Conservation (phyloP, 495 filamentous ascomycete species). For the Daldinia decipiens region DNA sequence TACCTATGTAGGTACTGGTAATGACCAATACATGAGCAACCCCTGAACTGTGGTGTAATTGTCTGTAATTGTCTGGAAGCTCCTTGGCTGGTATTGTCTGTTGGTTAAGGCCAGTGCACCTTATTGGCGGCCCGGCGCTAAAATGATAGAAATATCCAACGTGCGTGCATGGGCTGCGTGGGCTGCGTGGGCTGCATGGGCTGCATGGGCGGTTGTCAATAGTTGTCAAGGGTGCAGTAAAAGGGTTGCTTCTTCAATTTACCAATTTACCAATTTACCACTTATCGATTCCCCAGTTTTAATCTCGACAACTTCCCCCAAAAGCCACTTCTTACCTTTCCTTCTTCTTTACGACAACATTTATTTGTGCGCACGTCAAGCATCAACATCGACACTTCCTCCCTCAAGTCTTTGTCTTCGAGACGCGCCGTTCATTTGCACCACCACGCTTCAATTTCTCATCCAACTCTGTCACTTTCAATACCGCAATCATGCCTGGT, state of each 20-base stretch:
- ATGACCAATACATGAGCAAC: background rate
- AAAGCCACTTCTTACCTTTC: slow-evolving; percentile 24
- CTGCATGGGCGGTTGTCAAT: slow-evolving; percentile 10
- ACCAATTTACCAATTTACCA: background rate
- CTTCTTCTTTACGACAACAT: slow-evolving; percentile 33
- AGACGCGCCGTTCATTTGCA: background rate
- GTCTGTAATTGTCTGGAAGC: slow-evolving; percentile 2
- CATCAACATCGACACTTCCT: background rate
- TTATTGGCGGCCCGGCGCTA: slow-evolving; percentile 16
- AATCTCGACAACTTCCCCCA: slow-evolving; percentile 40
- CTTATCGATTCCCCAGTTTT: slow-evolving; percentile 45
- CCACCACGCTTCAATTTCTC: slow-evolving; percentile 3
- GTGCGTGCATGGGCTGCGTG: slow-evolving; percentile 2
- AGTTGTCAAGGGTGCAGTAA: slow-evolving; percentile 37
- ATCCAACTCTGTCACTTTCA: slow-evolving; percentile 3
- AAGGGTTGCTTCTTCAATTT: slow-evolving; percentile 3
- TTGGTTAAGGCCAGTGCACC: slow-evolving; percentile 35
- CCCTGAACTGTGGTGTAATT: background rate
- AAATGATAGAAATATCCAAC: slow-evolving; percentile 2
- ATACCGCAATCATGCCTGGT: slow-evolving; percentile 42
- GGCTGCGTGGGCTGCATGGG: background rate
- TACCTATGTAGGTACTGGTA: no score
- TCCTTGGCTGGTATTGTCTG: slow-evolving; percentile 14
- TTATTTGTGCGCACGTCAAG: slow-evolving; percentile 6
- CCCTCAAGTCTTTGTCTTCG: background rate